Percentiles rank a stretch among this genome's conserved stretches.
phyloP scores from a whole-genome alignment of 2,329 filamentous ascomycete species.

The Claviceps paspali region DNA sequence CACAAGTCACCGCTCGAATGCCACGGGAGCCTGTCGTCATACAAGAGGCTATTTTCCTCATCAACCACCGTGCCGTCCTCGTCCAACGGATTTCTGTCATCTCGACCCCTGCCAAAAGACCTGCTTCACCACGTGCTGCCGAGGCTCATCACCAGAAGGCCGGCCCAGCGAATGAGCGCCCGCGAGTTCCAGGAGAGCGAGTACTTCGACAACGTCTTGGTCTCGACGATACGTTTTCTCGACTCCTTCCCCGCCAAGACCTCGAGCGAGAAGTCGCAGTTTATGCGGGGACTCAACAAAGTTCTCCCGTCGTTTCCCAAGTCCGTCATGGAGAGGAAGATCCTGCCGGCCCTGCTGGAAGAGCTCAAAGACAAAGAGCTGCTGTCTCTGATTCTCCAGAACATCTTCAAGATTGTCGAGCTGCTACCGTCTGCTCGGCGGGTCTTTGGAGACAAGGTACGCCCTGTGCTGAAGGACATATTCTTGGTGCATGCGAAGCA shows the following conservation, averaged over 20 bases:
- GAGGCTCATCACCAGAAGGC: slow-evolving; percentile 70
- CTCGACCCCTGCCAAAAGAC: slow-evolving; percentile 64
- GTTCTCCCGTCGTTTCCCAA: slow-evolving; percentile 87
- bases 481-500: slow-evolving; percentile 51
- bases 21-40: slow-evolving; percentile 65
- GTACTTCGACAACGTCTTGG: slow-evolving; percentile 93
- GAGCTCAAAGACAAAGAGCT: slow-evolving; percentile 89
- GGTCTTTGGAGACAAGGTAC: slow-evolving; percentile 69
- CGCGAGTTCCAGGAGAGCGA: slow-evolving; percentile 87
- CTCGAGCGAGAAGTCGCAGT: slow-evolving; percentile 75
- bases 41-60: slow-evolving; percentile 69
- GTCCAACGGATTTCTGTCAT: slow-evolving; percentile 72
- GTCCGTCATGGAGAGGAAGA: slow-evolving; percentile 86
- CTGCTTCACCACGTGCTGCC: slow-evolving; percentile 64
- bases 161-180: slow-evolving; percentile 75
- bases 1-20: slow-evolving; percentile 75
- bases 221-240: slow-evolving; percentile 90
- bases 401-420: slow-evolving; percentile 79
- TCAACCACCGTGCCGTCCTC: slow-evolving; percentile 64
- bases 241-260: slow-evolving; percentile 88
- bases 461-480: slow-evolving; percentile 70
- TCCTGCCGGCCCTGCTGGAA: slow-evolving; percentile 75
- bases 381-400: slow-evolving; percentile 71
- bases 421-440: slow-evolving; percentile 63
- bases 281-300: slow-evolving; percentile 74